These are phyloP conservation scores for Globisporangium barbulae DNA, from an alignment of 352 stramenopile genomes.

Conservation along the genomic window DNA sequence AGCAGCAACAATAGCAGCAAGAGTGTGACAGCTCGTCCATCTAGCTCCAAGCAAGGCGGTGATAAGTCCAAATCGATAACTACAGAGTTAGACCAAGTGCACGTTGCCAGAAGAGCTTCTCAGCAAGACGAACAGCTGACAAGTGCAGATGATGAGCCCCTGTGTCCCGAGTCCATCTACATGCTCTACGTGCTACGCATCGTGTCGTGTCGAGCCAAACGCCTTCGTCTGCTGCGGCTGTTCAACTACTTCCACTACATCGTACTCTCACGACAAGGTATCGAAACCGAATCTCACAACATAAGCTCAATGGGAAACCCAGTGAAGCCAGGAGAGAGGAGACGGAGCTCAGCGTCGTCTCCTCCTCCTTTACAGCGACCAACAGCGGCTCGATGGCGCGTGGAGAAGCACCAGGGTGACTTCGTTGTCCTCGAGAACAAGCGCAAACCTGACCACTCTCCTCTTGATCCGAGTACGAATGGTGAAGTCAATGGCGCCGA, in stretches of 20 bases:
- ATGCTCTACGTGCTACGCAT: slow-evolving; percentile 40
- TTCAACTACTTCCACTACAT: slow-evolving; percentile 56
- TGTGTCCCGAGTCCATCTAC: slow-evolving; percentile 31
- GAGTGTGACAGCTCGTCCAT: background rate
- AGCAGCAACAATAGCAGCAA: background rate
- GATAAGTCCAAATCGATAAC: background rate
- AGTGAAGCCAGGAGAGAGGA: background rate
- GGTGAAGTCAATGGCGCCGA: background rate
- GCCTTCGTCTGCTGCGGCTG: slow-evolving; percentile 36
- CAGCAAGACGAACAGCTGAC: slow-evolving; percentile 9
- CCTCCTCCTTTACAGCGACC: background rate
- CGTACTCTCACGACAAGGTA: slow-evolving; percentile 6
- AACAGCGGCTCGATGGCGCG: background rate
- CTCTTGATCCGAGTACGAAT: background rate
- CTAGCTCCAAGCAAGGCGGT: background rate
- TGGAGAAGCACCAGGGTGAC: slow-evolving; percentile 18
- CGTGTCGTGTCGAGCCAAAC: slow-evolving; percentile 33
- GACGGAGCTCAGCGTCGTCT: background rate
- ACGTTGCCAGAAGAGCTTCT: background rate
- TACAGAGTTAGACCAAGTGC: background rate
- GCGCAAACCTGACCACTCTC: background rate
- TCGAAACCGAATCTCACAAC: background rate
- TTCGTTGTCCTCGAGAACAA: slow-evolving; percentile 21
- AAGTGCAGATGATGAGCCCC: slow-evolving; percentile 4
- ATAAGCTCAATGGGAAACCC: background rate